A percentile compares a stretch with the other conserved stretches of the same genome.
Conservation (phyloP, 1,139 yeast genomes). For the Sugiyamaella paludigena region DNA sequence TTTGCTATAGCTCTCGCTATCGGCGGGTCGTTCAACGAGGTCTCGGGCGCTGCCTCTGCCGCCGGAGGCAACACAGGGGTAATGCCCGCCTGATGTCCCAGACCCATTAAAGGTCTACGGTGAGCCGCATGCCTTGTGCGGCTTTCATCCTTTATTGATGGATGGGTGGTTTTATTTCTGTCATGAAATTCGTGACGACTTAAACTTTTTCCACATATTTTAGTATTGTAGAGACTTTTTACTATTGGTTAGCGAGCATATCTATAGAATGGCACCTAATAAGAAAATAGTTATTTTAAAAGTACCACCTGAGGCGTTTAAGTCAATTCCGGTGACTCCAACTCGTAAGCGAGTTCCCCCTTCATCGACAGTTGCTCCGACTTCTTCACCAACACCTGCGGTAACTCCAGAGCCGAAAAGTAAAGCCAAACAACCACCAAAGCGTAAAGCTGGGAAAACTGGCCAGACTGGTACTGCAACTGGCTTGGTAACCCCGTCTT, state of each 20-base stretch:
- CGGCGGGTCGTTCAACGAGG: too few relatives aligned
- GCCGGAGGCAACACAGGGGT: too few relatives aligned
- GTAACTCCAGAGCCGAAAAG: conserved; percentile 12
- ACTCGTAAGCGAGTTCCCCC: conserved; percentile 1
- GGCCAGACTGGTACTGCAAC: conserved; percentile 4
- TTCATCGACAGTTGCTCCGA: neutral
- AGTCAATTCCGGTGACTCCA: conserved; percentile 21
- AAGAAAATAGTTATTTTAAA: conserved; percentile 33
- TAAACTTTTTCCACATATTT: neutral
- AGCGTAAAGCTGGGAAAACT: conserved; percentile 2
- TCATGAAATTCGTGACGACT: too few relatives aligned
- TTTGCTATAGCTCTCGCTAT: too few relatives aligned
- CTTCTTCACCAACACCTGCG: conserved; percentile 9
- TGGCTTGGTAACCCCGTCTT: conserved; percentile 9
- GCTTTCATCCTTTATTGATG: too few relatives aligned
- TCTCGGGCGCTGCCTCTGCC: too few relatives aligned
- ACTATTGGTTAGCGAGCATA: too few relatives aligned
- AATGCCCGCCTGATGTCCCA: too few relatives aligned
- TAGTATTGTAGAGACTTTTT: too few relatives aligned
- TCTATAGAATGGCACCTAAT: neutral
- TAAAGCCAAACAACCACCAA: conserved; percentile 4
- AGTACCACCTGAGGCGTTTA: conserved; percentile 29
- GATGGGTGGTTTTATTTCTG: too few relatives aligned
- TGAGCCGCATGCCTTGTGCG: too few relatives aligned
- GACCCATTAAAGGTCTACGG: too few relatives aligned